phyloP scores from a whole-genome alignment of 148 eudicot genomes.

The Rheum nobile region DNA sequence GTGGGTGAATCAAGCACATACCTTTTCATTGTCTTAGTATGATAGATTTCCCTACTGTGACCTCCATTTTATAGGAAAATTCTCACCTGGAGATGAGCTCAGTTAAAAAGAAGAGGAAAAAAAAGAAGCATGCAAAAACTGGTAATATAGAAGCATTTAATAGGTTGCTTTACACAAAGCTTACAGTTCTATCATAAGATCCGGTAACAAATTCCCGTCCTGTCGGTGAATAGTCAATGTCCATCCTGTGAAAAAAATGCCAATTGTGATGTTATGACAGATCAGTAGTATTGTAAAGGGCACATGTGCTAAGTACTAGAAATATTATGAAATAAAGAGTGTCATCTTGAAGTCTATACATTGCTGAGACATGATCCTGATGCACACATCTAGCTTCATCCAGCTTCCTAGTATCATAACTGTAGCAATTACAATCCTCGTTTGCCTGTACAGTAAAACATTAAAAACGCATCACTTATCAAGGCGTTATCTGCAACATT shows the following conservation, averaged over 20 bases:
- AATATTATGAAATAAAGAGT: neutral
- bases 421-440: slow-evolving; percentile 90
- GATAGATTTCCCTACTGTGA: slow-evolving; percentile 94
- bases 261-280: neutral
- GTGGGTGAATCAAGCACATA: slow-evolving; percentile 3
- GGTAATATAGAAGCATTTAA: neutral
- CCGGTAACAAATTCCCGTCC: slow-evolving; percentile 99
- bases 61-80: slow-evolving; percentile 83
- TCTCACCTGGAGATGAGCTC: slow-evolving; percentile 49
- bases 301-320: neutral
- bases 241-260: slow-evolving; percentile 49
- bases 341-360: slow-evolving; percentile 57
- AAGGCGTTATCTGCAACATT: neutral
- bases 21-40: slow-evolving; percentile 99
- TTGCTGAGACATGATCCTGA: slow-evolving; percentile 91
- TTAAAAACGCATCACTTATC: neutral
- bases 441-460: slow-evolving; percentile 56
- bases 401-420: slow-evolving; percentile 76
- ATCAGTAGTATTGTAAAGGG: slow-evolving; percentile 1
- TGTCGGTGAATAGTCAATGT: slow-evolving; percentile 95
- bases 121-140: neutral
- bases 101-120: neutral
- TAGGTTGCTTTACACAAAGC: slow-evolving; percentile 16
- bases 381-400: slow-evolving; percentile 93
- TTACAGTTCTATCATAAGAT: slow-evolving; percentile 91